Evolutionary conservation across 75 land plant species (phyloP).

Genomic region (Sequoiadendron giganteum): DNA sequence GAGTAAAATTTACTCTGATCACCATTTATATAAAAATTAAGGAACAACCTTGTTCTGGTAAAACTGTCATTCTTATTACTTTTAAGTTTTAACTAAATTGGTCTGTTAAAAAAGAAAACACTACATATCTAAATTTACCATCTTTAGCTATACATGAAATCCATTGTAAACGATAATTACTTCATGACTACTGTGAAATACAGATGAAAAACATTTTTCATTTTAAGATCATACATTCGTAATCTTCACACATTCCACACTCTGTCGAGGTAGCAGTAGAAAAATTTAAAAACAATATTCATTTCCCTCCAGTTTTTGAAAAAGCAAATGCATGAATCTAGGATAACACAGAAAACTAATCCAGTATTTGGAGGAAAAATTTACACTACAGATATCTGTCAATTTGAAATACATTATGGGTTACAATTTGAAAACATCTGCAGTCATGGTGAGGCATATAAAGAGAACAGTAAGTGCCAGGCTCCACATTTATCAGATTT

Average conservation of each 20-base stretch:
- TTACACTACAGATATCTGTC: not conserved
- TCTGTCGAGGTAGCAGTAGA: too few relatives aligned
- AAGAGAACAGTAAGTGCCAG: too few relatives aligned
- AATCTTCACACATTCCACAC: too few relatives aligned
- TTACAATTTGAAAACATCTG: not conserved
- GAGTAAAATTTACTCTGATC: not conserved
- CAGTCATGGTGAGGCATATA: not conserved
- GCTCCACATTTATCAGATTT: too few relatives aligned
- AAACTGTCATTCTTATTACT: not conserved
- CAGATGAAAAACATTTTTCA: too few relatives aligned
- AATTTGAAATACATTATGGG: not conserved
- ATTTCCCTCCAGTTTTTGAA: too few relatives aligned
- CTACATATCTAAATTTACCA: not conserved
- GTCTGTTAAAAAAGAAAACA: not conserved
- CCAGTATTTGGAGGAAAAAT: too few relatives aligned
- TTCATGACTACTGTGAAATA: not conserved
- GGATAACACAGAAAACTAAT: too few relatives aligned
- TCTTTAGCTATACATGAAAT: not conserved
- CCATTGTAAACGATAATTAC: not conserved
- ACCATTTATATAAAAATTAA: not conserved
- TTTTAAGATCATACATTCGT: too few relatives aligned
- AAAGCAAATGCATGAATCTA: too few relatives aligned
- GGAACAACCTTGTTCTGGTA: not conserved
- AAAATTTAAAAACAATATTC: too few relatives aligned
- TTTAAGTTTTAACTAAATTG: not conserved